These are phyloP conservation scores for Parsonsia alboflavescens DNA, from an alignment of 257 asterid genomes.

Conservation along the genomic window DNA sequence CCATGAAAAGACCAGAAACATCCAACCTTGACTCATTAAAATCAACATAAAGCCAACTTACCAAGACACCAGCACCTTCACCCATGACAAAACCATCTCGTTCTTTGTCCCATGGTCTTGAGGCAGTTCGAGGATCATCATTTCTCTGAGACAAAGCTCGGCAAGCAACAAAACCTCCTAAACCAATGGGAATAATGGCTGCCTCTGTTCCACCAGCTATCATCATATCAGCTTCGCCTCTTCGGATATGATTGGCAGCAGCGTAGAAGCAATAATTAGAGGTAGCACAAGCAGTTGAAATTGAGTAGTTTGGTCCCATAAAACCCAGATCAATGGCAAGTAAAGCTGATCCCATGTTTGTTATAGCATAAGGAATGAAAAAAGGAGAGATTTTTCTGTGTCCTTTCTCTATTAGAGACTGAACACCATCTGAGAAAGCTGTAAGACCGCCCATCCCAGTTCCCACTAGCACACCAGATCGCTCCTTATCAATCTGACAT, in stretches of 20 bases:
- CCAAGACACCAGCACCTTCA: conserved; percentile 92
- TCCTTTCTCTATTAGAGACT: conserved; percentile 80
- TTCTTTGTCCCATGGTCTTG: conserved; percentile 87
- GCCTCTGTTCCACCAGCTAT: conserved; percentile 95
- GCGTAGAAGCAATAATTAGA: conserved; percentile 92
- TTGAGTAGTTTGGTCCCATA: conserved; percentile 93
- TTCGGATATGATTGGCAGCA: conserved; percentile 91
- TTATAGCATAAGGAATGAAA: conserved; percentile 87
- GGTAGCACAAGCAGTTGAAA: conserved; percentile 96
- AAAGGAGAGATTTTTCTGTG: conserved; percentile 79
- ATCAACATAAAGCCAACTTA: conserved; percentile 26
- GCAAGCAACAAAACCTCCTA: conserved; percentile 96
- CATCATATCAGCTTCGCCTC: conserved; percentile 98
- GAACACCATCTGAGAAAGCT: conserved; percentile 81
- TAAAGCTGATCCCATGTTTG: conserved; percentile 94
- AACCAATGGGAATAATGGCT: conserved; percentile 83
- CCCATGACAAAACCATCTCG: conserved; percentile 96
- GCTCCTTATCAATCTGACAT: conserved; percentile 72
- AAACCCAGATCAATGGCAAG: conserved; percentile 89
- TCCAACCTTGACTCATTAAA: not conserved
- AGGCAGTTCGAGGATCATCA: conserved; percentile 81
- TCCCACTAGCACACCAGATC: conserved; percentile 87
- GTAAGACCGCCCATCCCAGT: conserved; percentile 96
- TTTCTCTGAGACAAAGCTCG: conserved; percentile 95
- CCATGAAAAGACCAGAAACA: not conserved